A percentile compares a stretch with the other conserved stretches of the same genome.
Evolutionary conservation across 2,329 filamentous ascomycete genomes (phyloP).

Genomic region (Elsinoe australis): DNA sequence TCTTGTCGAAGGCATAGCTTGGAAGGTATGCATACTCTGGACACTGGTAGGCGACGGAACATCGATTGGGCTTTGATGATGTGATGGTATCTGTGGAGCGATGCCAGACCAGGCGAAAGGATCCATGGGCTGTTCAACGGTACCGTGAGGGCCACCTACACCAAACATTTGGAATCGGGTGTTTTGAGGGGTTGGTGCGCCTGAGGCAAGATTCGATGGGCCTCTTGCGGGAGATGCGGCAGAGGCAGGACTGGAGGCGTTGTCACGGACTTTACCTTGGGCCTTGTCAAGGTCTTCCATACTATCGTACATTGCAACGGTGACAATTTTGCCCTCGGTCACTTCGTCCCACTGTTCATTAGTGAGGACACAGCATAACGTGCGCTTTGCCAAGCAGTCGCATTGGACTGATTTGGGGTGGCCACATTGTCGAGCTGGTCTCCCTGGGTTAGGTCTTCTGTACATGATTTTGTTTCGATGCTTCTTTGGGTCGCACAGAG

Average conservation of each 20-base stretch:
- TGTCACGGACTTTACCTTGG: not conserved
- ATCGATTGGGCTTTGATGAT: not conserved
- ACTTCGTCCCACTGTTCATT: conserved; percentile 17
- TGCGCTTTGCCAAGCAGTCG: conserved; percentile 18
- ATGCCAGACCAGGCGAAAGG: conserved; percentile 14
- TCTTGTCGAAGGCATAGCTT: not conserved
- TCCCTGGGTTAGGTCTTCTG: conserved; percentile 18
- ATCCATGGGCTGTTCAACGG: not conserved
- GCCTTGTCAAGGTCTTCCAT: conserved; percentile 8
- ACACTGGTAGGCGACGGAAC: not conserved
- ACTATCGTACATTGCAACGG: conserved; percentile 18
- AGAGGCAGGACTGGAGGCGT: not conserved
- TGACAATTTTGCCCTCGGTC: conserved; percentile 4
- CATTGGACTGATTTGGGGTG: conserved; percentile 17
- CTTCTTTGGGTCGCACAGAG: conserved; percentile 19
- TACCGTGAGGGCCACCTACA: conserved; percentile 16
- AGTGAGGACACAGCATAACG: conserved; percentile 16
- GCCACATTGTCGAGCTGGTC: conserved; percentile 19
- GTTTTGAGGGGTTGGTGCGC: not conserved
- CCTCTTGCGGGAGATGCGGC: not conserved
- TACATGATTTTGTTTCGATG: conserved; percentile 19
- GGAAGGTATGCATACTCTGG: conserved; percentile 8
- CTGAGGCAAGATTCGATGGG: not conserved
- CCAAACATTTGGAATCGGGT: conserved; percentile 16
- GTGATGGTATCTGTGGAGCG: not conserved